Evolutionary conservation across 371 early-diverging fungal species (phyloP).

Genomic region (Phascolomyces articulosus): DNA sequence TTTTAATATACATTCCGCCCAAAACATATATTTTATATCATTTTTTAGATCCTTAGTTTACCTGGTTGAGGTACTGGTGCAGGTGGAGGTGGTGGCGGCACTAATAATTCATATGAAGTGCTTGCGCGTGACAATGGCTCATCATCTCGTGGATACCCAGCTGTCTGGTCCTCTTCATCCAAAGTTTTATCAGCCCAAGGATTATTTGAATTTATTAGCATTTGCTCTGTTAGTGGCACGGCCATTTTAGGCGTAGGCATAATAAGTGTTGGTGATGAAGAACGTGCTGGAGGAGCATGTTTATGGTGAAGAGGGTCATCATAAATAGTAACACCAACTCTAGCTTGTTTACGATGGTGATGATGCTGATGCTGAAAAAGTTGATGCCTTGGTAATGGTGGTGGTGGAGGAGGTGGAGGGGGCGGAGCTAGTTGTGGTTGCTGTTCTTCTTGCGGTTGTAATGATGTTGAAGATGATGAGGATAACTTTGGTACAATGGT

Average conservation of each 20-base stretch:
- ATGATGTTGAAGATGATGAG: too few species aligned
- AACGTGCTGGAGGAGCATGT: too few species aligned
- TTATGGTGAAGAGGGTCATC: background rate
- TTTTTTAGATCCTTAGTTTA: background rate
- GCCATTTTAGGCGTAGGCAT: constrained; percentile 9
- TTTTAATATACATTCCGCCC: background rate
- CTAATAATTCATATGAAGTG: background rate
- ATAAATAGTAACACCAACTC: background rate
- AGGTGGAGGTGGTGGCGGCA: background rate
- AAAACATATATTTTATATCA: background rate
- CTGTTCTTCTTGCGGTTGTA: too few species aligned
- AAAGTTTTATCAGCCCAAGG: constrained; percentile 7
- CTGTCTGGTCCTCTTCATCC: background rate
- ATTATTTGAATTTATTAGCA: background rate
- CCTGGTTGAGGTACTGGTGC: background rate
- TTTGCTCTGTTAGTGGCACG: constrained; percentile 1
- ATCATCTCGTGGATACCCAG: constrained; percentile 4
- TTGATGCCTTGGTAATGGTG: background rate
- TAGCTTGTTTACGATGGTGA: background rate
- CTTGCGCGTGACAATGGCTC: constrained; percentile 2
- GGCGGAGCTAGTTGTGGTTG: background rate
- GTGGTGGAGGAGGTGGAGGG: background rate
- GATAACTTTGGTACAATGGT: background rate
- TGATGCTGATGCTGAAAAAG: background rate
- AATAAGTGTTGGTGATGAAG: constrained; percentile 6